Conservation (phyloP, 352 stramenopile genomes). For the Thalassiosira livingstoniorum region DNA sequence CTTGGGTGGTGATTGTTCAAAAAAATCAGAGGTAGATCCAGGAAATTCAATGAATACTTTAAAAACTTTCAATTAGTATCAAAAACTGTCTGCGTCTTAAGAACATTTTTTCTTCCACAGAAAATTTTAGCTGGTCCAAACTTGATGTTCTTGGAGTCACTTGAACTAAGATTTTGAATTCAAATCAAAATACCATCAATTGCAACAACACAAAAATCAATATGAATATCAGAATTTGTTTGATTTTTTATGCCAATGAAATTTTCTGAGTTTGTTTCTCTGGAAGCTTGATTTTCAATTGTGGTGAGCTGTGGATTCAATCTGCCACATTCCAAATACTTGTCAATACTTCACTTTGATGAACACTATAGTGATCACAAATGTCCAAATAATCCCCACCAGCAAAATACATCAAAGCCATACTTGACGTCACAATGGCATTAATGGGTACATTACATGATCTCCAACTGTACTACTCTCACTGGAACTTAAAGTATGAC, state of each 20-base stretch:
- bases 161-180: neutral
- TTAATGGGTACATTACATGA: slow-evolving; percentile 40
- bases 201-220: neutral
- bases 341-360: neutral
- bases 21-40: slow-evolving; percentile 1
- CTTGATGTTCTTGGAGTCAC: neutral
- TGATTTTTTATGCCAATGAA: neutral
- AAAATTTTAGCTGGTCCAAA: slow-evolving; percentile 11
- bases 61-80: slow-evolving; percentile 8
- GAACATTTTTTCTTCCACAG: slow-evolving; percentile 27
- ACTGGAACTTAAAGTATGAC: slow-evolving; percentile 1
- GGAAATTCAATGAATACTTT: slow-evolving; percentile 1
- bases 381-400: slow-evolving; percentile 43
- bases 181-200: slow-evolving; percentile 12
- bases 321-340: slow-evolving; percentile 17
- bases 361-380: neutral
- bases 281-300: neutral
- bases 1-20: neutral
- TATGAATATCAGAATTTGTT: neutral
- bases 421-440: slow-evolving; percentile 6
- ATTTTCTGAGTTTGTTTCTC: neutral
- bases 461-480: slow-evolving; percentile 10
- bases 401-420: slow-evolving; percentile 39
- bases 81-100: slow-evolving; percentile 40
- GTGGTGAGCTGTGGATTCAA: neutral